Conservation (phyloP, 306 rosid species). For the Potentilla sterilis region DNA sequence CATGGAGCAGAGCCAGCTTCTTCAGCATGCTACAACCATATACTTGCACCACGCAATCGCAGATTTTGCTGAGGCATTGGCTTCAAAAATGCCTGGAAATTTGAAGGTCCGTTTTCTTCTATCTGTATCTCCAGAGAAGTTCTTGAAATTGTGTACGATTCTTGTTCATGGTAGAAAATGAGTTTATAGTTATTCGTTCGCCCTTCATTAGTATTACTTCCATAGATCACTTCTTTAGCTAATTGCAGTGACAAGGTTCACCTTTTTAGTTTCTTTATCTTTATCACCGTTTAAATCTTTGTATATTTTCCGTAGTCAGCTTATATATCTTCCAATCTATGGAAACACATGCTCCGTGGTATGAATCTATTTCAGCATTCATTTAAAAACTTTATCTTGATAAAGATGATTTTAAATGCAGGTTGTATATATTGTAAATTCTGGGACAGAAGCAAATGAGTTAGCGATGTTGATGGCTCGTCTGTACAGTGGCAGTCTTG, state of each 20-base stretch:
- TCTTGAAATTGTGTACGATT: not conserved
- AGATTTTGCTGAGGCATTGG: slow-evolving; percentile 81
- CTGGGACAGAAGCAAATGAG: slow-evolving; percentile 93
- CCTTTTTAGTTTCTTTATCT: not conserved
- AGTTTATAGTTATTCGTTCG: not conserved
- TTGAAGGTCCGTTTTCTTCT: slow-evolving; percentile 47
- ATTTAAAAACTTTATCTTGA: not conserved
- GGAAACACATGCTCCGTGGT: not conserved
- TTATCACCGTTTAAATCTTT: not conserved
- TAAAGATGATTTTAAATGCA: slow-evolving; percentile 28
- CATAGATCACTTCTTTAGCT: not conserved
- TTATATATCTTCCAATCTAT: not conserved
- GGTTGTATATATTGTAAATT: slow-evolving; percentile 93
- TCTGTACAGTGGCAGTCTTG: slow-evolving; percentile 72
- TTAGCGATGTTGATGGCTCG: slow-evolving; percentile 94
- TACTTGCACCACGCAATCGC: slow-evolving; percentile 69
- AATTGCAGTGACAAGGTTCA: not conserved
- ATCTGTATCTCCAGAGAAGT: not conserved
- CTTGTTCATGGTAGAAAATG: not conserved
- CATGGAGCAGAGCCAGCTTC: slow-evolving; percentile 71
- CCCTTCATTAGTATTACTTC: not conserved
- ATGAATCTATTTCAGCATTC: not conserved
- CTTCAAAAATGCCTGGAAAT: slow-evolving; percentile 83
- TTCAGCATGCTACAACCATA: slow-evolving; percentile 83
- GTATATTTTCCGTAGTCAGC: not conserved